phyloP scores from a whole-genome alignment of 495 filamentous ascomycete species.

The Mytilinidion resinicola region DNA sequence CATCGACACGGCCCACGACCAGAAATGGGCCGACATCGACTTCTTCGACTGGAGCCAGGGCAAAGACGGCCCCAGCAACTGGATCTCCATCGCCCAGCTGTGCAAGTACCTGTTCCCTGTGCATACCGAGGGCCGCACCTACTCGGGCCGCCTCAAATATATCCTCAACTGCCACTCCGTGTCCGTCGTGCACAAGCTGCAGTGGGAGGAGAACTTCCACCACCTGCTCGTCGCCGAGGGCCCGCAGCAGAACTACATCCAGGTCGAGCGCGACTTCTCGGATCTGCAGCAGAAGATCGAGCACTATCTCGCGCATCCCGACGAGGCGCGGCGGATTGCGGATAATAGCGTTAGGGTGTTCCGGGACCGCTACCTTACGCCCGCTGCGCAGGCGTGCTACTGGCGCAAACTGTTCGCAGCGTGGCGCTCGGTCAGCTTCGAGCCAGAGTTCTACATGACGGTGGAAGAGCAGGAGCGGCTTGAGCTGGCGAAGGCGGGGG shows the following conservation, averaged over 20 bases:
- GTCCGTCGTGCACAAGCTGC: slow-evolving; percentile 45
- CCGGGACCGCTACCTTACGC: slow-evolving; percentile 54
- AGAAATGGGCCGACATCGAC: no score
- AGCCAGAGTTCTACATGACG: slow-evolving; percentile 14
- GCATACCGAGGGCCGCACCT: slow-evolving; percentile 49
- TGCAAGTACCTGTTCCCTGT: slow-evolving; percentile 51
- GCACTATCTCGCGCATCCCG: slow-evolving; percentile 44
- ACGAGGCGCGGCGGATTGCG: slow-evolving; percentile 49
- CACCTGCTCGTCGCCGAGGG: slow-evolving; percentile 41
- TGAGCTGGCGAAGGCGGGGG: not conserved
- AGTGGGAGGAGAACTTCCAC: slow-evolving; percentile 43
- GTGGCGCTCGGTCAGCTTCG: slow-evolving; percentile 37
- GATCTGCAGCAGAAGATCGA: slow-evolving; percentile 50
- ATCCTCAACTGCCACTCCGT: slow-evolving; percentile 56
- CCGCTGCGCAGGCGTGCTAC: slow-evolving; percentile 42
- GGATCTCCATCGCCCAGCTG: slow-evolving; percentile 45
- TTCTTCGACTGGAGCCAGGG: no score
- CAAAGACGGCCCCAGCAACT: slow-evolving; percentile 16
- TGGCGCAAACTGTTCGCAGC: slow-evolving; percentile 47
- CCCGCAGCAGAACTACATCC: slow-evolving; percentile 54
- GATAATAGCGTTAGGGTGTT: slow-evolving; percentile 50
- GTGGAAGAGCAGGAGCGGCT: not conserved
- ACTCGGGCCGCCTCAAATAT: slow-evolving; percentile 55
- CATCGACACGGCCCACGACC: slow-evolving; percentile 1
- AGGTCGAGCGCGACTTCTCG: slow-evolving; percentile 49